Percentiles rank a stretch among this genome's conserved stretches.
phyloP scores from a whole-genome alignment of 2,329 filamentous ascomycete genomes.

The Xylaria sp. region DNA sequence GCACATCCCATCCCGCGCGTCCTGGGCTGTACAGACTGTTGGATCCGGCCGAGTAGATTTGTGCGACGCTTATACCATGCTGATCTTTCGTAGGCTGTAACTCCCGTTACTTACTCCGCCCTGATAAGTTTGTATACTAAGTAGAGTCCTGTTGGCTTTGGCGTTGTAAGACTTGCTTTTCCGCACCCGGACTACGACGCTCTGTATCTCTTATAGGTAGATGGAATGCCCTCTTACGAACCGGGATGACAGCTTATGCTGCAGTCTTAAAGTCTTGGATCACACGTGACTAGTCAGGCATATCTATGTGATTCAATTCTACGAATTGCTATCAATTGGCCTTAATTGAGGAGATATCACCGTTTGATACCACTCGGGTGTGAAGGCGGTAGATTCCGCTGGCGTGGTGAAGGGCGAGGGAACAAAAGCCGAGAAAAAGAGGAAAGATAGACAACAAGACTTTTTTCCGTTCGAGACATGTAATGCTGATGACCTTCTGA shows the following conservation, averaged over 20 bases:
- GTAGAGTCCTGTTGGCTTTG: slow-evolving; percentile 9
- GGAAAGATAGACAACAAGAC: slow-evolving; percentile 2
- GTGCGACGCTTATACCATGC: slow-evolving; percentile 24
- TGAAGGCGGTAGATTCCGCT: slow-evolving; percentile 20
- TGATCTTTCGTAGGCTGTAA: background rate
- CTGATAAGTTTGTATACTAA: background rate
- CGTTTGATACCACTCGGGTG: background rate
- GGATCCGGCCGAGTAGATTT: slow-evolving; percentile 29
- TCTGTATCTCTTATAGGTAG: slow-evolving; percentile 8
- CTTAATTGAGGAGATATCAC: background rate
- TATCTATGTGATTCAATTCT: background rate
- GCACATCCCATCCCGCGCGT: slow-evolving; percentile 1
- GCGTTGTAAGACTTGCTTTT: slow-evolving; percentile 18
- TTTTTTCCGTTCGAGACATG: slow-evolving; percentile 16
- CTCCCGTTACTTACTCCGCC: background rate
- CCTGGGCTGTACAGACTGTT: slow-evolving; percentile 8
- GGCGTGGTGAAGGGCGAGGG: background rate
- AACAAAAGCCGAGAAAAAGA: slow-evolving; percentile 23
- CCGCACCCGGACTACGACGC: background rate
- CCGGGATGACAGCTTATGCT: slow-evolving; percentile 4
- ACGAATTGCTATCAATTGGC: background rate
- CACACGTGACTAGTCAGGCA: background rate
- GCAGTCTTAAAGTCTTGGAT: background rate
- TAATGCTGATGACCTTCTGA: slow-evolving; percentile 31
- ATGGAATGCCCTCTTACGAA: slow-evolving; percentile 2